phyloP scores from a whole-genome alignment of 192 early-diverging fungal genomes.

The Coemansia sp. region DNA sequence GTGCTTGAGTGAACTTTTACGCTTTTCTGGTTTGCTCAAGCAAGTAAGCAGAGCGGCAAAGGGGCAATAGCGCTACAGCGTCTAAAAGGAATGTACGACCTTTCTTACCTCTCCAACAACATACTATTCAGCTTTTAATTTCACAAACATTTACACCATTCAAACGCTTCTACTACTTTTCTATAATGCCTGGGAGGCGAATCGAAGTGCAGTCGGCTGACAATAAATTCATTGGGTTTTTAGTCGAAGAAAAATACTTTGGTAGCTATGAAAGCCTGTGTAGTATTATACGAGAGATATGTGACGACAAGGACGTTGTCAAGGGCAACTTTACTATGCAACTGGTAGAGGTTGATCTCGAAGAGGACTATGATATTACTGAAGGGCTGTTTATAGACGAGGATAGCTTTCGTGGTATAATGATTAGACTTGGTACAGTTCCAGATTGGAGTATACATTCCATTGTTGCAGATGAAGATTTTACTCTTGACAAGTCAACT shows the following conservation, averaged over 20 bases:
- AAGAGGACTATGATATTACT: not conserved
- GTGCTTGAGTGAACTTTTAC: no score
- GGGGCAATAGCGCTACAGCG: no score
- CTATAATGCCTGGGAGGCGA: not conserved
- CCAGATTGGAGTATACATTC: not conserved
- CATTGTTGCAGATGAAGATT: not conserved
- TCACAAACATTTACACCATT: no score
- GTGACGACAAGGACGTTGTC: not conserved
- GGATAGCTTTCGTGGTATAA: not conserved
- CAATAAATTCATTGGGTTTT: not conserved
- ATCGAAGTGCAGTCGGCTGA: not conserved
- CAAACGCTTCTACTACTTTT: no score
- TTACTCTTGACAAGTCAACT: not conserved
- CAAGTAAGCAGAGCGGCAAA: no score
- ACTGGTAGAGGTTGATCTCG: not conserved
- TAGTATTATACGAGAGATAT: not conserved
- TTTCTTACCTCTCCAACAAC: no score
- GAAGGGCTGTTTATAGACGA: not conserved
- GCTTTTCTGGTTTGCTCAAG: no score
- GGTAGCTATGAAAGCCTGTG: not conserved
- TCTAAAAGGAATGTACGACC: no score
- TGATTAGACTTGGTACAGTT: not conserved
- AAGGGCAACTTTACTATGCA: not conserved
- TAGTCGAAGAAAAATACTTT: not conserved
- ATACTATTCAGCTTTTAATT: no score